Percentiles rank a stretch among this genome's conserved stretches.
Evolutionary conservation across 805 yeast species (phyloP).

Genomic region (Danielia reshetovae): DNA sequence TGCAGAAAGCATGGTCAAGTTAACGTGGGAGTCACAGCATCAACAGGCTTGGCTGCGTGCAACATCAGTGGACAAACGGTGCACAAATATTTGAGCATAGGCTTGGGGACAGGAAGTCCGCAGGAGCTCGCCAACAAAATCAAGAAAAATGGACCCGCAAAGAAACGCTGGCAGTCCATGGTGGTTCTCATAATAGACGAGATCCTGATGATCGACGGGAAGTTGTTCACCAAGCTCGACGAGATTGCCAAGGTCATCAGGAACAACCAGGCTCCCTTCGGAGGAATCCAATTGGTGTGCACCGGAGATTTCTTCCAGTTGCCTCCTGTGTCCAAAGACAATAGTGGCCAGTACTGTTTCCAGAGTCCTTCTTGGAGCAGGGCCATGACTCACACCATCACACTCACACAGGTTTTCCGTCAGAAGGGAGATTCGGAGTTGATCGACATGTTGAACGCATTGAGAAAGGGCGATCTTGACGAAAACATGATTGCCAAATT

Average conservation of each 20-base stretch:
- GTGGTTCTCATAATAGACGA: constrained; percentile 72
- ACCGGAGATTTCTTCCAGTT: constrained; percentile 83
- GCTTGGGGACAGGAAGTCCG: constrained; percentile 57
- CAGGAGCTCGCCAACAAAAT: constrained; percentile 48
- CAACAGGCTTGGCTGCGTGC: constrained; percentile 82
- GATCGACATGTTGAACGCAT: constrained; percentile 70
- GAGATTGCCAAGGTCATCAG: constrained; percentile 53
- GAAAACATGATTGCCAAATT: constrained; percentile 48
- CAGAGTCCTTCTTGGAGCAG: constrained; percentile 60
- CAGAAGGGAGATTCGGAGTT: constrained; percentile 71
- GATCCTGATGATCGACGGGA: constrained; percentile 75
- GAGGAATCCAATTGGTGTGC: constrained; percentile 72
- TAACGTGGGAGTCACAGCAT: constrained; percentile 72
- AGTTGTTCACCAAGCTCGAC: constrained; percentile 59
- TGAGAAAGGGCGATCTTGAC: constrained; percentile 61
- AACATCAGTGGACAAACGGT: constrained; percentile 77
- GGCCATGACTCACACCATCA: constrained; percentile 53
- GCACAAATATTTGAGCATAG: constrained; percentile 76
- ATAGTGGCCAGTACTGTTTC: constrained; percentile 51
- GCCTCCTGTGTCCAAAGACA: constrained; percentile 59
- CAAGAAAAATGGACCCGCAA: constrained; percentile 46
- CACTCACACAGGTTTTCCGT: constrained; percentile 64
- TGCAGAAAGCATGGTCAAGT: constrained; percentile 36
- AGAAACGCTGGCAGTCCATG: constrained; percentile 51
- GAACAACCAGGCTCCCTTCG: constrained; percentile 53